Percentiles rank a stretch among this genome's conserved stretches.
Evolutionary conservation across 495 filamentous ascomycete species (phyloP).

Genomic region (Neurospora terricola): DNA sequence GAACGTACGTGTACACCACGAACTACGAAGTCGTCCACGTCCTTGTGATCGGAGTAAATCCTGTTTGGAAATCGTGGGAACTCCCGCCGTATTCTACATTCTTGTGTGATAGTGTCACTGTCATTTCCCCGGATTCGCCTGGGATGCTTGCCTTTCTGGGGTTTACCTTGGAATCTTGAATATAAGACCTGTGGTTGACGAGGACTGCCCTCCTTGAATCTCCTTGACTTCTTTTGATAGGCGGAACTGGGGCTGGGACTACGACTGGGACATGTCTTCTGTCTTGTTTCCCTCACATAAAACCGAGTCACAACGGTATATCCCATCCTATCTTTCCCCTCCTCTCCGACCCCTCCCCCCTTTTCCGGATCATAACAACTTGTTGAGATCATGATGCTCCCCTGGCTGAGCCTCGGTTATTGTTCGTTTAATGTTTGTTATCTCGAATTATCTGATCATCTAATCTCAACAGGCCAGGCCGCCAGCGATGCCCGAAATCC

Average conservation of each 20-base stretch:
- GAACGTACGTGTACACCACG: neutral
- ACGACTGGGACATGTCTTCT: neutral
- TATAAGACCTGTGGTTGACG: no score
- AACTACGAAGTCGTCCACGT: neutral
- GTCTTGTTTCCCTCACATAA: neutral
- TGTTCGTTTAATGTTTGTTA: neutral
- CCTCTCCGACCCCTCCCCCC: neutral
- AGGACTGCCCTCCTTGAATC: neutral
- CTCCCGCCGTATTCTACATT: neutral
- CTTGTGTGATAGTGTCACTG: neutral
- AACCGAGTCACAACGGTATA: neutral
- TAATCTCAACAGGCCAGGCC: conserved; percentile 11
- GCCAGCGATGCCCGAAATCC: neutral
- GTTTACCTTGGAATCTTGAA: neutral
- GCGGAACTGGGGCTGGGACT: neutral
- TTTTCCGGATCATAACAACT: neutral
- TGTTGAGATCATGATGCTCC: neutral
- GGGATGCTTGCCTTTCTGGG: neutral
- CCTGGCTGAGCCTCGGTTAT: neutral
- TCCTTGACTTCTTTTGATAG: neutral
- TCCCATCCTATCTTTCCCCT: neutral
- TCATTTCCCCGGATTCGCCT: neutral
- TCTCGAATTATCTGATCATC: conserved; percentile 10
- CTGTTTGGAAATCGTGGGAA: neutral
- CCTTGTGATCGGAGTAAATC: neutral